phyloP scores from a whole-genome alignment of 208 protist species.

The Angomonas desouzai region DNA sequence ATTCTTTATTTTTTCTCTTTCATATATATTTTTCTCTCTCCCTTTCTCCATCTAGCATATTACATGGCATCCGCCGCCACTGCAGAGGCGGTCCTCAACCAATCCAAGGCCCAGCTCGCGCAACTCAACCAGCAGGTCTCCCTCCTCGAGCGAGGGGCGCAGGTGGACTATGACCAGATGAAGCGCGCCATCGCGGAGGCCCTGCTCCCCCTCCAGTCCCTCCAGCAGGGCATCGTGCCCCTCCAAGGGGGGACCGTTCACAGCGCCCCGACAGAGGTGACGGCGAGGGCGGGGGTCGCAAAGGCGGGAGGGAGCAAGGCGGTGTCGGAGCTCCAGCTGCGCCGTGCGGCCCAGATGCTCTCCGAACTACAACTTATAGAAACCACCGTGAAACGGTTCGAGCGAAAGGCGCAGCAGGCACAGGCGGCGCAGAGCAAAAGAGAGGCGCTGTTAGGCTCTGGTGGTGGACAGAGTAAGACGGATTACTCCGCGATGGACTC shows the following conservation, averaged over 20 bases:
- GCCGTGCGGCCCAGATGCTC: slow-evolving; percentile 54
- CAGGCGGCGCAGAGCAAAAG: slow-evolving; percentile 29
- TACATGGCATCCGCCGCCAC: slow-evolving; percentile 4
- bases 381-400: slow-evolving; percentile 30
- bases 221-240: not conserved
- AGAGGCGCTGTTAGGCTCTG: slow-evolving; percentile 47
- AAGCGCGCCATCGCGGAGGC: slow-evolving; percentile 4
- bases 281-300: not conserved
- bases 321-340: slow-evolving; percentile 50
- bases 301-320: not conserved
- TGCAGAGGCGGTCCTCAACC: not conserved
- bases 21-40: not conserved
- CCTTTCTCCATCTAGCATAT: no score
- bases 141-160: slow-evolving; percentile 4
- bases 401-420: slow-evolving; percentile 34
- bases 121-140: slow-evolving; percentile 11
- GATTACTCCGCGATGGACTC: slow-evolving; percentile 46
- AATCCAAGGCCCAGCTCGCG: not conserved
- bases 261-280: not conserved
- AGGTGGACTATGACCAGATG: slow-evolving; percentile 8
- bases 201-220: not conserved
- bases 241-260: not conserved
- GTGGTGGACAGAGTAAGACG: not conserved
- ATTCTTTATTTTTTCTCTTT: slow-evolving; percentile 8
- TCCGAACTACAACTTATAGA: slow-evolving; percentile 61